These are phyloP conservation scores for Globisporangium sylvaticum DNA, from an alignment of 352 stramenopile species.

Conservation along the genomic window DNA sequence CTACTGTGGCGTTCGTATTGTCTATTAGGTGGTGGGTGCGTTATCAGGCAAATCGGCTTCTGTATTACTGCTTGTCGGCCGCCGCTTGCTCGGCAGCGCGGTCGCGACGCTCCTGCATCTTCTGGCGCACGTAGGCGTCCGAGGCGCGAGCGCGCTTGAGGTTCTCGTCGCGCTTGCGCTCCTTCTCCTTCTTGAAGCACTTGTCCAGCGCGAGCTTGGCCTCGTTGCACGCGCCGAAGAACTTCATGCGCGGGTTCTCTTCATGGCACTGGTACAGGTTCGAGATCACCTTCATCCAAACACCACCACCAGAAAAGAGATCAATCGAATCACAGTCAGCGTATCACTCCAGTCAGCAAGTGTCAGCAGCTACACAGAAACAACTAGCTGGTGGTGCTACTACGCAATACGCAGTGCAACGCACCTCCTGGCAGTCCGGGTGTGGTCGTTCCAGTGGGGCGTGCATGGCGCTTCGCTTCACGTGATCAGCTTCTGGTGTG, in stretches of 20 bases:
- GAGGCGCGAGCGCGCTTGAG: conserved; percentile 60
- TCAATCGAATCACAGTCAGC: not conserved
- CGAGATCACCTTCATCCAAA: conserved; percentile 55
- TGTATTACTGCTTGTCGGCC: conserved; percentile 6
- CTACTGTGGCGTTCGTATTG: too few species aligned
- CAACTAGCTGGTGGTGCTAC: too few species aligned
- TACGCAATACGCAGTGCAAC: too few species aligned
- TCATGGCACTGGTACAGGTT: conserved; percentile 68
- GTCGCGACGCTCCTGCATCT: conserved; percentile 71
- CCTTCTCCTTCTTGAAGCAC: conserved; percentile 77
- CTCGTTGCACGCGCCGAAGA: conserved; percentile 67
- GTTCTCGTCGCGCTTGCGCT: conserved; percentile 56
- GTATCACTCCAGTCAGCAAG: not conserved
- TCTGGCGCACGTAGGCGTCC: conserved; percentile 67
- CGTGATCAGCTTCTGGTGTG: not conserved
- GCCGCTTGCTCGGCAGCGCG: conserved; percentile 22
- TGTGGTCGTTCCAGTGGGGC: conserved; percentile 76
- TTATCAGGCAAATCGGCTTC: too few species aligned
- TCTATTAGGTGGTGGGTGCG: too few species aligned
- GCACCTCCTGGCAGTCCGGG: conserved; percentile 74
- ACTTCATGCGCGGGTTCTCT: conserved; percentile 73
- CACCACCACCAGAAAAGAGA: not conserved
- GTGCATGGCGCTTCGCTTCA: conserved; percentile 44
- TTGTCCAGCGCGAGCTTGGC: conserved; percentile 71
- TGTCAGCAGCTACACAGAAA: not conserved